phyloP scores from a whole-genome alignment of 495 filamentous ascomycete genomes.

The Delitschia confertaspora region DNA sequence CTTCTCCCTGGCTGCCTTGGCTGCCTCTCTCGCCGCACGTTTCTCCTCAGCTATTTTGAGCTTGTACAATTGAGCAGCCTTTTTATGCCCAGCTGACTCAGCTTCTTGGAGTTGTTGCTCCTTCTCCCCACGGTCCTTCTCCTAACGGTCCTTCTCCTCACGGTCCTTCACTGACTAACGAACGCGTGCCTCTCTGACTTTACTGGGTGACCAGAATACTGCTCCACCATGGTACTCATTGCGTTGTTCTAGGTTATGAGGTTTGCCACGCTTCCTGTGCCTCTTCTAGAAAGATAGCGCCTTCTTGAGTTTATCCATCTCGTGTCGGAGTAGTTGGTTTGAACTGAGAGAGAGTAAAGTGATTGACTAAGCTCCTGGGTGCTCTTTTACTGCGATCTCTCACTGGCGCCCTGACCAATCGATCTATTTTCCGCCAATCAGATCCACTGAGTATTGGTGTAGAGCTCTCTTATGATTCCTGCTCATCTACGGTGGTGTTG shows the following conservation, averaged over 20 bases:
- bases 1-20: no score
- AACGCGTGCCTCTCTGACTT: neutral
- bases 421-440: conserved; percentile 8
- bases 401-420: neutral
- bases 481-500: neutral
- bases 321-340: conserved; percentile 1
- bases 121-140: neutral
- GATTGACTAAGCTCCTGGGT: neutral
- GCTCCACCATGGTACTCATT: neutral
- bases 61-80: no score
- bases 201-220: neutral
- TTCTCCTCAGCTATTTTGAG: no score
- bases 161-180: neutral
- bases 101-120: conserved; percentile 2
- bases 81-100: neutral
- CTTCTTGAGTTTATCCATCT: conserved; percentile 1
- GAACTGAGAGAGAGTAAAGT: neutral
- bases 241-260: neutral
- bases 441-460: neutral
- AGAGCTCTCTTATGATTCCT: neutral
- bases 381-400: neutral
- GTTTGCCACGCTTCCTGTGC: conserved; percentile 1
- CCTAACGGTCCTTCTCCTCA: no score
- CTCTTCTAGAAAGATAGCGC: conserved; percentile 5
- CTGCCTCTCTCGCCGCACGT: no score